These are phyloP conservation scores for Thielaviopsis euricoi DNA, from an alignment of 2,329 filamentous ascomycete genomes.

Conservation along the genomic window DNA sequence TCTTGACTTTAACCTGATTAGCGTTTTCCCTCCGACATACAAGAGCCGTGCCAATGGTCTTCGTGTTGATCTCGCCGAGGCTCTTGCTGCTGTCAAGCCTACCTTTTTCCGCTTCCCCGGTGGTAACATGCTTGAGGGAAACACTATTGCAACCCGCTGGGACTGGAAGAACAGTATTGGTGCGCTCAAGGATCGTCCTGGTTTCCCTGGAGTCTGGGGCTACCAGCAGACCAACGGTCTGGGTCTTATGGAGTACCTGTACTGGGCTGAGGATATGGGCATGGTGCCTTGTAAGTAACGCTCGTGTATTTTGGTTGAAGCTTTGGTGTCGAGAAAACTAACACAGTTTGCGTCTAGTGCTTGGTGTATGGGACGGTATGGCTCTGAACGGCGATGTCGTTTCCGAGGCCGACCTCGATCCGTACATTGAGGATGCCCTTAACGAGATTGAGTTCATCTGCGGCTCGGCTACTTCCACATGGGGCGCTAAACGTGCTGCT, in stretches of 20 bases:
- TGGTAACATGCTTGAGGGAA: constrained; percentile 43
- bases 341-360: constrained; percentile 20
- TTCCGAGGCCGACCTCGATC: constrained; percentile 32
- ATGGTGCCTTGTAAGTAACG: constrained; percentile 29
- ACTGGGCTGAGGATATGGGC: constrained; percentile 43
- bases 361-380: constrained; percentile 42
- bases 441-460: constrained; percentile 48
- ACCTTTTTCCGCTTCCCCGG: constrained; percentile 49
- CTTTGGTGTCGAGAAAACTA: neutral
- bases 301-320: neutral
- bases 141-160: constrained; percentile 27
- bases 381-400: constrained; percentile 36
- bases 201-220: constrained; percentile 38
- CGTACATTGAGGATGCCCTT: constrained; percentile 41
- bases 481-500: constrained; percentile 39
- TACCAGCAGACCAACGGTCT: constrained; percentile 47
- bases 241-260: constrained; percentile 44
- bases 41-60: constrained; percentile 41
- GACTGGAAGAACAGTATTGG: constrained; percentile 38
- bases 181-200: constrained; percentile 36
- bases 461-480: constrained; percentile 34
- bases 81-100: constrained; percentile 34
- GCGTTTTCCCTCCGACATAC: constrained; percentile 43
- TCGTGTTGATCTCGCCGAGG: constrained; percentile 35
- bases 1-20: constrained; percentile 41